Conservation (phyloP, 2,329 filamentous ascomycete genomes). For the Aspergillus calidoustus region DNA sequence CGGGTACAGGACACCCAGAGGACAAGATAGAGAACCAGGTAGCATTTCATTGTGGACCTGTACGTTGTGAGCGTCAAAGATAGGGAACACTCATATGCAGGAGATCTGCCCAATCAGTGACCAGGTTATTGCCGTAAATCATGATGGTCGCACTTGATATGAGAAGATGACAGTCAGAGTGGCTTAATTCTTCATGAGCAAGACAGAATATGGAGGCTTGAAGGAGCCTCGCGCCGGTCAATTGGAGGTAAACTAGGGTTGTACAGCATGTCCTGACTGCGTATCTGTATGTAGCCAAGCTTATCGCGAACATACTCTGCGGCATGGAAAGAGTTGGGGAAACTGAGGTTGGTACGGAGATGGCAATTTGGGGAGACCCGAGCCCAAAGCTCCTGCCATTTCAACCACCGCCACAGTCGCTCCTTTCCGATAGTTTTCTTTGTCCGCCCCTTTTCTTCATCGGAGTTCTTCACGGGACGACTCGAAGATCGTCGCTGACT, state of each 20-base stretch:
- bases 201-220: background rate
- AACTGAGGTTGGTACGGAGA: background rate
- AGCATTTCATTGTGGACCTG: background rate
- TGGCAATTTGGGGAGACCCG: background rate
- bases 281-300: conserved; percentile 14
- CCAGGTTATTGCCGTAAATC: background rate
- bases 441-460: background rate
- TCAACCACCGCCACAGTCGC: conserved; percentile 3
- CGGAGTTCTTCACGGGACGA: conserved; percentile 2
- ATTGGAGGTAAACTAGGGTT: conserved; percentile 14
- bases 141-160: conserved; percentile 14
- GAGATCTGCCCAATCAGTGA: background rate
- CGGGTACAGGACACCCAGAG: background rate
- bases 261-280: conserved; percentile 22
- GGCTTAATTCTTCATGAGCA: background rate
- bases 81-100: background rate
- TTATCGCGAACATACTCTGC: conserved; percentile 10
- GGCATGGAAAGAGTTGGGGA: background rate
- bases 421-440: conserved; percentile 1
- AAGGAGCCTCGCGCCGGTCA: conserved; percentile 11
- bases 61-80: background rate
- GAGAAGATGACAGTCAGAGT: background rate
- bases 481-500: conserved; percentile 9
- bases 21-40: background rate
- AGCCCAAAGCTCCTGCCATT: background rate